A percentile compares a stretch with the other conserved stretches of the same genome.
Evolutionary conservation across 768 basidiomycete species (phyloP).

Genomic region (Naganishia vishniacii): DNA sequence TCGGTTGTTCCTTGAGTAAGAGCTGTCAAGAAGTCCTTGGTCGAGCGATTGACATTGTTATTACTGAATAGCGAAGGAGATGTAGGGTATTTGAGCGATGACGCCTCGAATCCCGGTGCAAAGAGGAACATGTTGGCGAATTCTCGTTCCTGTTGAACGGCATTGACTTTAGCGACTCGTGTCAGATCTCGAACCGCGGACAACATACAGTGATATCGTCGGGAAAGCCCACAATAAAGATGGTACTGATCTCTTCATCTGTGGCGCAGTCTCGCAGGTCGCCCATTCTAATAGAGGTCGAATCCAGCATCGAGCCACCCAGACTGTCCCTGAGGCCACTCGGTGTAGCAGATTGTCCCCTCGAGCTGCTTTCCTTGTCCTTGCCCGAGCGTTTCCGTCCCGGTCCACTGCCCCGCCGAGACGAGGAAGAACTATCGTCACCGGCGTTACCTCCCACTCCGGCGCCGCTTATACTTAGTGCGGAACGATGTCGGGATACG

Average conservation of each 20-base stretch:
- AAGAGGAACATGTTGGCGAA: constrained; percentile 99
- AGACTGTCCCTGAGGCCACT: constrained; percentile 13
- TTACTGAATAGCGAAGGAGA: constrained; percentile 49
- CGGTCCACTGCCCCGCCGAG: constrained; percentile 5
- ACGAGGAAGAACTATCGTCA: constrained; percentile 11
- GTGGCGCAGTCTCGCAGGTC: constrained; percentile 1
- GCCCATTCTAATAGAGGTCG: not conserved
- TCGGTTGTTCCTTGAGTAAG: constrained; percentile 13
- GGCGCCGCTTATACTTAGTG: not conserved
- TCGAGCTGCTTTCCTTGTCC: constrained; percentile 1
- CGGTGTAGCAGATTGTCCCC: constrained; percentile 11
- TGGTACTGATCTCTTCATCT: constrained; percentile 83
- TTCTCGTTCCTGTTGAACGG: constrained; percentile 73
- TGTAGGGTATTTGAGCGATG: constrained; percentile 94
- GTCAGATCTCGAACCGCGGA: not conserved
- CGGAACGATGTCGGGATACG: constrained; percentile 8
- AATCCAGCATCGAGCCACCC: not conserved
- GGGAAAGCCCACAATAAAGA: constrained; percentile 97
- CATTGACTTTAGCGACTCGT: too few relatives aligned
- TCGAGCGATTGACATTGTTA: constrained; percentile 11
- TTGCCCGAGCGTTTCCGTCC: constrained; percentile 6
- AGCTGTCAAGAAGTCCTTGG: constrained; percentile 4
- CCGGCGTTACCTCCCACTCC: not conserved
- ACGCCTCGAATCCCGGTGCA: constrained; percentile 89
- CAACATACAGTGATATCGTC: constrained; percentile 90